Conservation (phyloP, 2,329 filamentous ascomycete species). For the Aureobasidium melanogenum region DNA sequence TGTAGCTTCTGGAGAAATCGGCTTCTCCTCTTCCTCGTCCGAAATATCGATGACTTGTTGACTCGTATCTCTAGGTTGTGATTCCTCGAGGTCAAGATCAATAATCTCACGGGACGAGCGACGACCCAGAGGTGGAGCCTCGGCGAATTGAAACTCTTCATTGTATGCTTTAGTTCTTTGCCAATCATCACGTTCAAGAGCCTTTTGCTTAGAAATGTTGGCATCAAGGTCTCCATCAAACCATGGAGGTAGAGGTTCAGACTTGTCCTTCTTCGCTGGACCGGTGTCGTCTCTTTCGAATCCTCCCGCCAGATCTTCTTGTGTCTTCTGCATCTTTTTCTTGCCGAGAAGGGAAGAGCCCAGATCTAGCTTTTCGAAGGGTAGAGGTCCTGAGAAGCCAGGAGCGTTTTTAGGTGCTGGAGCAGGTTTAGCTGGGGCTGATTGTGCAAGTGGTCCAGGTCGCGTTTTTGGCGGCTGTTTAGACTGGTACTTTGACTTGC, state of each 20-base stretch:
- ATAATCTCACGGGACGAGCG: slow-evolving; percentile 43
- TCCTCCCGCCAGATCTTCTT: slow-evolving; percentile 52
- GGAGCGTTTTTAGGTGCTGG: slow-evolving; percentile 21
- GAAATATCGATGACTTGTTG: slow-evolving; percentile 36
- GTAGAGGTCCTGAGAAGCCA: slow-evolving; percentile 68
- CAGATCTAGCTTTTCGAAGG: slow-evolving; percentile 74
- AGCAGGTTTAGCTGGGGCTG: slow-evolving; percentile 10
- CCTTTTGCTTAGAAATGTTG: slow-evolving; percentile 47
- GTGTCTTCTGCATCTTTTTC: slow-evolving; percentile 44
- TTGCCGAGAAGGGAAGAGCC: slow-evolving; percentile 50
- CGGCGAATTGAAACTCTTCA: slow-evolving; percentile 45
- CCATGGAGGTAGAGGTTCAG: slow-evolving; percentile 67
- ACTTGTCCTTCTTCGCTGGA: slow-evolving; percentile 33
- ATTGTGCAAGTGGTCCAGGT: neutral
- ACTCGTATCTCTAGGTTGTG: slow-evolving; percentile 28
- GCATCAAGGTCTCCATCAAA: slow-evolving; percentile 48
- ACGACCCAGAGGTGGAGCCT: slow-evolving; percentile 49
- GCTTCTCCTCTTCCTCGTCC: slow-evolving; percentile 19
- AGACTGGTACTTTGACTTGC: slow-evolving; percentile 31
- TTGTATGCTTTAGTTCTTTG: slow-evolving; percentile 50
- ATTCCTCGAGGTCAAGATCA: slow-evolving; percentile 35
- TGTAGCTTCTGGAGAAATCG: too few species aligned
- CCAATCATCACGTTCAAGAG: slow-evolving; percentile 36
- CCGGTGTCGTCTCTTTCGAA: slow-evolving; percentile 48
- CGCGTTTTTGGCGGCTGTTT: slow-evolving; percentile 15